A percentile compares a stretch with the other conserved stretches of the same genome.
Conservation (phyloP, 306 rosid species). For the Fragaria iinumae region DNA sequence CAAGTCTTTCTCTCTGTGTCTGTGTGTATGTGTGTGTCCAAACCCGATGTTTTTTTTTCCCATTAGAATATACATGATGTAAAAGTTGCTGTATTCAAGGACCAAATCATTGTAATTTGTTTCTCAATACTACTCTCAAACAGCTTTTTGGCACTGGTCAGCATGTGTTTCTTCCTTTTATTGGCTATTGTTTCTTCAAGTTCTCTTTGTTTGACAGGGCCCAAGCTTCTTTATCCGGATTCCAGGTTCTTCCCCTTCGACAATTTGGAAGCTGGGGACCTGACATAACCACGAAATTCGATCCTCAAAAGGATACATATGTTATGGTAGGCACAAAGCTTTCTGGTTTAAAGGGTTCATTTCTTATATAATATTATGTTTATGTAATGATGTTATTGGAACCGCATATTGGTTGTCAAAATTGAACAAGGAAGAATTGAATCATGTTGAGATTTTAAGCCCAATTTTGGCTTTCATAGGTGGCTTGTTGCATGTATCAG, state of each 20-base stretch:
- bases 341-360: neutral
- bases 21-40: too few relatives aligned
- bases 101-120: neutral
- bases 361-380: slow-evolving; percentile 1
- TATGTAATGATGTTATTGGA: neutral
- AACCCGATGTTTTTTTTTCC: neutral
- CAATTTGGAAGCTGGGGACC: slow-evolving; percentile 97
- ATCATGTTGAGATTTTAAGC: neutral
- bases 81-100: neutral
- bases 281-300: slow-evolving; percentile 59
- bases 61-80: neutral
- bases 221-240: slow-evolving; percentile 80
- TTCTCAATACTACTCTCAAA: neutral
- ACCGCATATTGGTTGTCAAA: neutral
- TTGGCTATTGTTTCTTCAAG: neutral
- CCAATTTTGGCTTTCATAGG: neutral
- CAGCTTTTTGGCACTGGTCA: neutral
- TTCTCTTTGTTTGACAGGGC: slow-evolving; percentile 48
- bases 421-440: neutral
- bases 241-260: slow-evolving; percentile 77
- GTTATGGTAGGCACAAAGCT: slow-evolving; percentile 57
- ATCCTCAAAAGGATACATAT: slow-evolving; percentile 74
- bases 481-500: neutral
- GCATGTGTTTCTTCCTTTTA: neutral
- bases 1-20: too few relatives aligned